phyloP scores from a whole-genome alignment of 345 rosid species.

The Ceriops tagal region DNA sequence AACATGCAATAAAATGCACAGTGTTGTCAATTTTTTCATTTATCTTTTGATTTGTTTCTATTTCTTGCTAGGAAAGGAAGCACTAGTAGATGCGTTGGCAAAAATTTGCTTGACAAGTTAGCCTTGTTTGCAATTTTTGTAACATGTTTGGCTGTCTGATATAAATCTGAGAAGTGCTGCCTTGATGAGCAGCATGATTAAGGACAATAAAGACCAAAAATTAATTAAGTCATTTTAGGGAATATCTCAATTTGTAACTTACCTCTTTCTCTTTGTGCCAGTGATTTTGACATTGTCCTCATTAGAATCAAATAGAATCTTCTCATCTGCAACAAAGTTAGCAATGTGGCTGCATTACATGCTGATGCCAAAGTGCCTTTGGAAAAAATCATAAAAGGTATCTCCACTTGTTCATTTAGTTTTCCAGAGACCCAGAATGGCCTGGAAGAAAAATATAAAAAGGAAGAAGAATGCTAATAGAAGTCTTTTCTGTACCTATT shows the following conservation, averaged over 20 bases:
- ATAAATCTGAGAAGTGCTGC: too few relatives aligned
- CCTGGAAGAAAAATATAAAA: constrained; percentile 1
- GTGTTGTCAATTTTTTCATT: too few relatives aligned
- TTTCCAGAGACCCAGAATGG: constrained; percentile 4
- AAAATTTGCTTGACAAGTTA: too few relatives aligned
- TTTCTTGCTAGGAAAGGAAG: too few relatives aligned
- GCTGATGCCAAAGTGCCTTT: constrained; percentile 5
- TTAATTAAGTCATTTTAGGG: background rate
- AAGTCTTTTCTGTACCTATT: constrained; percentile 33
- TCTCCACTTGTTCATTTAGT: background rate
- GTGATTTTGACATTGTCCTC: constrained; percentile 38
- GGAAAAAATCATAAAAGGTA: background rate
- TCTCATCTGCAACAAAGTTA: constrained; percentile 41
- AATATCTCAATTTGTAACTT: constrained; percentile 13
- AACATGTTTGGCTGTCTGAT: too few relatives aligned
- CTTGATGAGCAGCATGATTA: background rate
- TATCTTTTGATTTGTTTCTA: too few relatives aligned
- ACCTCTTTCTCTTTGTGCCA: constrained; percentile 77
- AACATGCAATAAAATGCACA: too few relatives aligned
- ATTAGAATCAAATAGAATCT: constrained; percentile 27
- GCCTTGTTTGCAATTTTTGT: too few relatives aligned
- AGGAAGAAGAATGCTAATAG: constrained; percentile 10
- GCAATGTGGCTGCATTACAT: constrained; percentile 14
- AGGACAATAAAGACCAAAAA: background rate
- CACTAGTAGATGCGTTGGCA: too few relatives aligned